phyloP scores from a whole-genome alignment of 805 yeast genomes.

The Lachancea kluyveri region DNA sequence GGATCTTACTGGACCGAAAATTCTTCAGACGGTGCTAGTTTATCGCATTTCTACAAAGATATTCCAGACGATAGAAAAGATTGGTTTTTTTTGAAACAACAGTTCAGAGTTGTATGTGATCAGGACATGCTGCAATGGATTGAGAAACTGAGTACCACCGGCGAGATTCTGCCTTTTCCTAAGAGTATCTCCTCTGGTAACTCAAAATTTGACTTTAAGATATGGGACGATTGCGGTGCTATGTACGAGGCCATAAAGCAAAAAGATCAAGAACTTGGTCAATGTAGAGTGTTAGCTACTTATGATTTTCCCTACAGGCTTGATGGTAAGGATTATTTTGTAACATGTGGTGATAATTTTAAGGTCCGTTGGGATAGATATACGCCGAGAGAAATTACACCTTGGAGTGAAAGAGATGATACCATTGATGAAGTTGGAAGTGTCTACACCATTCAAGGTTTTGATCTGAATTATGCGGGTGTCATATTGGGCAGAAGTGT shows the following conservation, averaged over 20 bases:
- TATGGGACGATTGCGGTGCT: slow-evolving; percentile 37
- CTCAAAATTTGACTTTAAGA: slow-evolving; percentile 27
- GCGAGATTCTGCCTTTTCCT: slow-evolving; percentile 33
- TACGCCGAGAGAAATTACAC: slow-evolving; percentile 34
- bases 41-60: slow-evolving; percentile 18
- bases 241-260: slow-evolving; percentile 34
- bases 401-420: slow-evolving; percentile 42
- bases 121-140: slow-evolving; percentile 38
- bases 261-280: slow-evolving; percentile 32
- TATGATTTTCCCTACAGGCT: slow-evolving; percentile 43
- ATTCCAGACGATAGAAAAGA: slow-evolving; percentile 15
- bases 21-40: slow-evolving; percentile 33
- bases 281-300: slow-evolving; percentile 38
- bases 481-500: slow-evolving; percentile 40
- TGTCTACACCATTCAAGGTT: slow-evolving; percentile 43
- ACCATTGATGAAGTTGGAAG: slow-evolving; percentile 44
- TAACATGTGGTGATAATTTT: slow-evolving; percentile 38
- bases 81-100: slow-evolving; percentile 33
- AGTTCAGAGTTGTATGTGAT: slow-evolving; percentile 38
- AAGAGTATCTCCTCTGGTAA: slow-evolving; percentile 11
- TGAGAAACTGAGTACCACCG: slow-evolving; percentile 29
- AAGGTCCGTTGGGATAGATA: slow-evolving; percentile 43
- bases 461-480: slow-evolving; percentile 42
- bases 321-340: slow-evolving; percentile 41
- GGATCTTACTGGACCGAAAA: slow-evolving; percentile 39